Evolutionary conservation across 2,329 filamentous ascomycete species (phyloP).

Genomic region (Calonectria ilicicola): DNA sequence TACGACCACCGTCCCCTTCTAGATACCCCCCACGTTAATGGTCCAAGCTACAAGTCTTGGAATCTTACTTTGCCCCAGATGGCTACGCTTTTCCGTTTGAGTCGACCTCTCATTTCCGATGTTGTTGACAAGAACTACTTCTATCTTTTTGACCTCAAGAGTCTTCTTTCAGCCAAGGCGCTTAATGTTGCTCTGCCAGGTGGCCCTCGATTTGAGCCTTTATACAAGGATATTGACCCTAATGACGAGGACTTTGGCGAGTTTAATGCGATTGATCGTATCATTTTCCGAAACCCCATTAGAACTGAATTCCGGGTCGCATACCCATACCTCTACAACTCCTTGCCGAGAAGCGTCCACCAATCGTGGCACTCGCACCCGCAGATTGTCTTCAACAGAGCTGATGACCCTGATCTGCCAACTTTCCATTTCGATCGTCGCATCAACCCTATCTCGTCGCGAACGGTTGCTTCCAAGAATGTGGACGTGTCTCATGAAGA

Average conservation of each 20-base stretch:
- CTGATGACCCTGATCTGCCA: constrained; percentile 89
- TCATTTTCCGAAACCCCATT: constrained; percentile 96
- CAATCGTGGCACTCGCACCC: constrained; percentile 94
- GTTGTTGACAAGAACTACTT: constrained; percentile 97
- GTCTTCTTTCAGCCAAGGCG: constrained; percentile 95
- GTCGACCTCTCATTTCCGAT: constrained; percentile 90
- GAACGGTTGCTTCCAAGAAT: constrained; percentile 94
- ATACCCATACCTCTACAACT: constrained; percentile 96
- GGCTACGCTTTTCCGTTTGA: constrained; percentile 93
- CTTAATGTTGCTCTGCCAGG: constrained; percentile 98
- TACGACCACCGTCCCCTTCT: constrained; percentile 93
- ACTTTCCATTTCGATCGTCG: constrained; percentile 98
- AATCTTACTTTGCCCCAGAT: constrained; percentile 94
- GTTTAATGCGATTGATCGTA: constrained; percentile 99
- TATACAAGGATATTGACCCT: constrained; percentile 98
- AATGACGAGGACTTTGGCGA: constrained; percentile 99
- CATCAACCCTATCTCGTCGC: constrained; percentile 97
- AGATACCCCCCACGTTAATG: constrained; percentile 94
- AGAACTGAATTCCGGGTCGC: constrained; percentile 96
- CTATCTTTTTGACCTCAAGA: constrained; percentile 95
- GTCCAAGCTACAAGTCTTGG: constrained; percentile 96
- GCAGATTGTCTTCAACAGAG: constrained; percentile 89
- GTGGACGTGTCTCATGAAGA: constrained; percentile 94
- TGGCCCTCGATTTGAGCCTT: constrained; percentile 93
- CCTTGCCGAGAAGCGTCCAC: constrained; percentile 92